These are phyloP conservation scores for Trichoderma sp. DNA, from an alignment of 2,329 filamentous ascomycete genomes.

Conservation along the genomic window DNA sequence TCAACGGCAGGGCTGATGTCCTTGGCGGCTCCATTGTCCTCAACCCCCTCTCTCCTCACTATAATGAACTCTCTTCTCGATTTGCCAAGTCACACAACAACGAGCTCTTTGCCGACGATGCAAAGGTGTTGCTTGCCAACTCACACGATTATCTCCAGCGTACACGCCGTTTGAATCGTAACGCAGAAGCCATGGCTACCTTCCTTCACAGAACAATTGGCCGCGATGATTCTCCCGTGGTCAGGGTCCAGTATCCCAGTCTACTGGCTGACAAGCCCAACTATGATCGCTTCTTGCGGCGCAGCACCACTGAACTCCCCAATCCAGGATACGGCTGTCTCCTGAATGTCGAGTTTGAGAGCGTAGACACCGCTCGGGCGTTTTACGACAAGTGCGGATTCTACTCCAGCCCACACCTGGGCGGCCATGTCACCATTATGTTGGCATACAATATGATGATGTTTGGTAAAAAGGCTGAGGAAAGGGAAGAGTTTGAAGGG, in stretches of 20 bases:
- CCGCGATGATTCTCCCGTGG: conserved; percentile 37
- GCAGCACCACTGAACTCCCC: conserved; percentile 43
- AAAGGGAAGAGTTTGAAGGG: conserved; percentile 36
- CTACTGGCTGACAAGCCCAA: conserved; percentile 34
- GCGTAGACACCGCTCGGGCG: conserved; percentile 37
- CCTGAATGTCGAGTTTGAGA: conserved; percentile 50
- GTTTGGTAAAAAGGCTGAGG: conserved; percentile 40
- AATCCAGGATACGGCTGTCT: conserved; percentile 55
- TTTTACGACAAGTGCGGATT: conserved; percentile 52
- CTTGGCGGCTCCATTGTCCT: conserved; percentile 52
- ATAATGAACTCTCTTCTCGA: conserved; percentile 36
- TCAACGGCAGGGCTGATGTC: conserved; percentile 55
- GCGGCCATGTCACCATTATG: conserved; percentile 50
- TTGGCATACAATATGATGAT: conserved; percentile 48
- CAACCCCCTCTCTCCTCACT: conserved; percentile 45
- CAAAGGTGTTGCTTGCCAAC: conserved; percentile 45
- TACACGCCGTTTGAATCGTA: conserved; percentile 41
- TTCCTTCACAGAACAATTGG: conserved; percentile 36
- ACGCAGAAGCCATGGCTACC: conserved; percentile 42
- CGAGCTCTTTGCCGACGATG: conserved; percentile 49
- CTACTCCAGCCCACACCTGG: conserved; percentile 53
- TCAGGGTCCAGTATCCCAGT: conserved; percentile 45
- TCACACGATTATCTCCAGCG: conserved; percentile 44
- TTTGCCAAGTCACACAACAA: conserved; percentile 37
- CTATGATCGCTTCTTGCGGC: conserved; percentile 39